Evolutionary conservation across 495 filamentous ascomycete species (phyloP), one percentile per base, ranked within the genome.

Genomic region (Neurospora africana): DNA sequence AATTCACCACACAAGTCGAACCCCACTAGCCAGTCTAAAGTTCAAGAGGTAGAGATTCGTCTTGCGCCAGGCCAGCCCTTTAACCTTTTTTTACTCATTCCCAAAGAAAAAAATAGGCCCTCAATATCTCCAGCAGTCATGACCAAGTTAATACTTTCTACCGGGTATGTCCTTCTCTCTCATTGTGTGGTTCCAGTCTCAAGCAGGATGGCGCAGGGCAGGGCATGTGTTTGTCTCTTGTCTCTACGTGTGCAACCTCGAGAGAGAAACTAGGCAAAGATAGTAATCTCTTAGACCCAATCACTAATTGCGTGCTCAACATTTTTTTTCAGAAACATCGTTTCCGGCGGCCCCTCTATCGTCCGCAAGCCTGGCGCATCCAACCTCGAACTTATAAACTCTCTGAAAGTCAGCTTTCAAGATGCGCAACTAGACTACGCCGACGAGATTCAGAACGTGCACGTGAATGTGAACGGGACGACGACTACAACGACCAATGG

Each of bases 61-160:
- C 27, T 33, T 61, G 27, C 53, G 53, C 27, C 53, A 3, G 53
- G 27, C 8, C 13, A 61, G 19, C 8, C 15, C 19, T 33, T 47
- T 5, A 23, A 19, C 53, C 19, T 33, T 61, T 36, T 36, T 36
- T 36, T 36, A 36, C 36, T 6, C 36, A 8, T 36, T 36, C 5
- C 7, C 36, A 36, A 9, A 36, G 36, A 9, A 36, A 36, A 36
- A 35, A 35, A 30, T 33, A 33, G 27, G 2, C 27, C 23, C 7
- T 61, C 53, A 23, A 61, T 0, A 61, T 13, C 27, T 30, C 0
- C 27, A 35, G 58, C 72, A 70, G 71, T 74, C 23, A 92, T 90
- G 84, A 89, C 89, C 84, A 92, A 92, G 84, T 85, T 97, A 81
- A 89, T 97, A 61, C 89, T 97, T 71, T 96, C 93, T 40, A 97